phyloP scores from a whole-genome alignment of 768 basidiomycete genomes.

The Amanita phalloides region DNA sequence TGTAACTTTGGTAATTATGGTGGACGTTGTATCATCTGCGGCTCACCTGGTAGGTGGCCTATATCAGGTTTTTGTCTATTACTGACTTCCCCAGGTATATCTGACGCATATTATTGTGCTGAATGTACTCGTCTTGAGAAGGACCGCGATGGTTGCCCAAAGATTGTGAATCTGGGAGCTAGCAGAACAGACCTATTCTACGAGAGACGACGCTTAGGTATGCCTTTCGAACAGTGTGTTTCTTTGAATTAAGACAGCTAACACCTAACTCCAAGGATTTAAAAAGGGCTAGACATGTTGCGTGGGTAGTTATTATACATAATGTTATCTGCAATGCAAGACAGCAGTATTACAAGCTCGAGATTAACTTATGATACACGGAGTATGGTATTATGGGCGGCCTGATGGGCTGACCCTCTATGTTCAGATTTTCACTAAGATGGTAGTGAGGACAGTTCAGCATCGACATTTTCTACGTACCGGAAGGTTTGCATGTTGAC shows the following conservation, averaged over 20 bases:
- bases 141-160: conserved; percentile 96
- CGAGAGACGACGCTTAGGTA: conserved; percentile 77
- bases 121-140: conserved; percentile 97
- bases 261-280: conserved; percentile 36
- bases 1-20: conserved; percentile 99
- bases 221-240: conserved; percentile 11
- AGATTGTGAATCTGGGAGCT: conserved; percentile 95
- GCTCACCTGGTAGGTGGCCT: conserved; percentile 66
- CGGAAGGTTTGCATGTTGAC: conserved; percentile 68
- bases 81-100: conserved; percentile 59
- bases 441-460: conserved; percentile 16
- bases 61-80: not conserved
- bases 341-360: conserved; percentile 7
- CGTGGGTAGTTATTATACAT: conserved; percentile 1
- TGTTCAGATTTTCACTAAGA: conserved; percentile 26
- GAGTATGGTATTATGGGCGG: conserved; percentile 55
- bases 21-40: conserved; percentile 96
- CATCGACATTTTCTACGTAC: conserved; percentile 25
- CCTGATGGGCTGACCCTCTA: conserved; percentile 41
- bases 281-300: conserved; percentile 42
- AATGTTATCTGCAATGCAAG: conserved; percentile 5
- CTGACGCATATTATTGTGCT: conserved; percentile 98
- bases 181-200: conserved; percentile 90
- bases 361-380: conserved; percentile 35
- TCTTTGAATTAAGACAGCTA: not conserved